These are phyloP conservation scores for Aureobasidium sp. DNA, from an alignment of 2,329 filamentous ascomycete genomes.

Conservation along the genomic window DNA sequence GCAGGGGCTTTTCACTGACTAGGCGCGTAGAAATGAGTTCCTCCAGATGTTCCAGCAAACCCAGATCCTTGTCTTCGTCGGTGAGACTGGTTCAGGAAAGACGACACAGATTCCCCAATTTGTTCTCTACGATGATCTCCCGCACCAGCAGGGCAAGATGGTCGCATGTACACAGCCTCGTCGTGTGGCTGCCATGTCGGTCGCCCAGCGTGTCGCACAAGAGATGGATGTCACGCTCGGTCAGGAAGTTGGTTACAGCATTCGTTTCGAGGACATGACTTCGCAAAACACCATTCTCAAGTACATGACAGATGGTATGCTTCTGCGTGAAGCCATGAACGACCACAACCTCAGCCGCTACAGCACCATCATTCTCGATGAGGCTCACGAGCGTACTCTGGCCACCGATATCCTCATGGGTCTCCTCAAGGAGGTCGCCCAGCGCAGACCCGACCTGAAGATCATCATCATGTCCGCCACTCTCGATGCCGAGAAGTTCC, in stretches of 20 bases:
- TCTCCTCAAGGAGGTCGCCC: constrained; percentile 80
- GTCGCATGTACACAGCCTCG: constrained; percentile 96
- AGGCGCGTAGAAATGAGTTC: constrained; percentile 65
- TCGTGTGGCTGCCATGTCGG: constrained; percentile 97
- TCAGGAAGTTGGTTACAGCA: constrained; percentile 95
- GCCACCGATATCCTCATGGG: constrained; percentile 98
- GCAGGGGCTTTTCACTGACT: too few relatives aligned
- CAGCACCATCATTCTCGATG: constrained; percentile 96
- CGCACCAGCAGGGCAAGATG: constrained; percentile 76
- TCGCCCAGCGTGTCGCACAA: constrained; percentile 93
- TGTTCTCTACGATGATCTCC: constrained; percentile 92
- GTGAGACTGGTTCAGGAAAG: constrained; percentile 98
- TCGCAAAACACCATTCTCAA: constrained; percentile 84
- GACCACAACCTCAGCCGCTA: constrained; percentile 88
- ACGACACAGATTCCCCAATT: constrained; percentile 99
- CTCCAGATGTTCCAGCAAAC: constrained; percentile 84
- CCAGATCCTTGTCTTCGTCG: constrained; percentile 96
- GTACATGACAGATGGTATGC: constrained; percentile 99
- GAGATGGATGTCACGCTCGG: constrained; percentile 92
- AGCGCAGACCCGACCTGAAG: constrained; percentile 80
- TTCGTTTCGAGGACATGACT: constrained; percentile 96
- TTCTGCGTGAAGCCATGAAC: constrained; percentile 92
- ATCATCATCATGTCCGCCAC: constrained; percentile 99
- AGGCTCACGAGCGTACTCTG: constrained; percentile 95
- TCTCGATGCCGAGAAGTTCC: constrained; percentile 95